Evolutionary conservation across 225 moss, liverwort and hornwort genomes (phyloP), one percentile per base, ranked within the genome.

Genomic region (Straminergon stramineum): DNA sequence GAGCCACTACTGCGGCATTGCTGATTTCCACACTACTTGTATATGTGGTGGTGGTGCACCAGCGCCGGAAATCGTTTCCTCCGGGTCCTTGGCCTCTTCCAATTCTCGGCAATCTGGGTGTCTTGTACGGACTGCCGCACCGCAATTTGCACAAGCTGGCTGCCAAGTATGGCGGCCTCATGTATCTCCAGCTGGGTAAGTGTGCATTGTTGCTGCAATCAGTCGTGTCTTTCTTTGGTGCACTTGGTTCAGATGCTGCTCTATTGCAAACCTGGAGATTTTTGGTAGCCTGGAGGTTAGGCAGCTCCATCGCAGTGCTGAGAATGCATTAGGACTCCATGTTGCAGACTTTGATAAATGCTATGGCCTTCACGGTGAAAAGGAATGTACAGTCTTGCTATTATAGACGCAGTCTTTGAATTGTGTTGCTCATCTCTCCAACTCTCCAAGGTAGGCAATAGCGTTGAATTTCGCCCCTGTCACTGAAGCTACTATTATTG

Each of bases 131-230:
- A 35, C 83, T 92, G 13, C 91, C 93, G 74, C 92, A 94, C 84
- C 79, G 91, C 32, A 91, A 86, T 21, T 76, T 94, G 91, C 88
- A 81, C 68, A 90, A 87, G 75, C 77, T 94, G 75, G 86, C 88
- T 86, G 91, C 90, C 86, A 94, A 92, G 86, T 87, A 92, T 81
- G 93, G 93, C 85, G 92, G 93, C 53, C 93, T 94, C 88, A 92
- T 94, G 89, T 94, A 92, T 82, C 92, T 94, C 75, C 93, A 91
- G 62, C 89, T 93, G 53, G 93, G 93, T 93, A 86, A 61, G 87
- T 69, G 11, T 69, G 64, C 79, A 68, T 70, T 75, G 82, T 55
- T 13, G 66, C 68, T 64, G 35, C 53, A 75, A 56, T 79, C 78
- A 6, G 22, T 85, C 65, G 39, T 52, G 34, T 58, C 57, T n/a